Conservation (phyloP, 768 basidiomycete species). For the Antrodiella citrinella region DNA sequence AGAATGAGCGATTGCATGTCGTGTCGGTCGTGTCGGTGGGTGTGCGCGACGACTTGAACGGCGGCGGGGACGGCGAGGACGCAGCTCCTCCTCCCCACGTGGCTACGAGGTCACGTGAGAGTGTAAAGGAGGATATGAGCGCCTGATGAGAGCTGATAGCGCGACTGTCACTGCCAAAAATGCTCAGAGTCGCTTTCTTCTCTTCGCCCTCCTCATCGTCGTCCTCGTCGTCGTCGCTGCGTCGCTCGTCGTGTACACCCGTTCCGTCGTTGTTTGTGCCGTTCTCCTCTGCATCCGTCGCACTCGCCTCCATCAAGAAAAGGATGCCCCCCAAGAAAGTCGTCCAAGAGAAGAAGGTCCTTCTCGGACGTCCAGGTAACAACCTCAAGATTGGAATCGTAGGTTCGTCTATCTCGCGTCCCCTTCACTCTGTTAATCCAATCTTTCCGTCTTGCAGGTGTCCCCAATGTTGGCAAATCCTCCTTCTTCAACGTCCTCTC, state of each 20-base stretch:
- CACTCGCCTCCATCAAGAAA: constrained; percentile 30
- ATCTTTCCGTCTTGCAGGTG: constrained; percentile 48
- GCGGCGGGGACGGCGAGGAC: too few species aligned
- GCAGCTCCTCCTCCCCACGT: constrained; percentile 1
- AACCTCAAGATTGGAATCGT: constrained; percentile 99
- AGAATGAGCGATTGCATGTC: too few species aligned
- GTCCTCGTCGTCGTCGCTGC: constrained; percentile 5
- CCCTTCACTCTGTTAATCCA: constrained; percentile 3
- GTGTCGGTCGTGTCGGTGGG: too few species aligned
- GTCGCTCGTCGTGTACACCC: too few species aligned
- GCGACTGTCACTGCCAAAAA: constrained; percentile 1
- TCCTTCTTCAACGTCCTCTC: constrained; percentile 99
- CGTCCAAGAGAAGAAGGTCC: constrained; percentile 69
- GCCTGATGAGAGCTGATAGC: not conserved
- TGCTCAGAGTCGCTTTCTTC: constrained; percentile 5
- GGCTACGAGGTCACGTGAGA: not conserved
- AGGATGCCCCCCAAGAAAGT: constrained; percentile 87
- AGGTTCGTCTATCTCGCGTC: constrained; percentile 51
- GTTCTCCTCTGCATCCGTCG: constrained; percentile 9
- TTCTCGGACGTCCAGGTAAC: constrained; percentile 90
- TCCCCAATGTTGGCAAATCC: constrained; percentile 97
- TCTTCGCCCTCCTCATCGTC: constrained; percentile 6
- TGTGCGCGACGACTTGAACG: too few species aligned
- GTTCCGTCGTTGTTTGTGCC: too few species aligned
- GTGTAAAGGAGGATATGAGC: not conserved